Evolutionary conservation across 495 filamentous ascomycete genomes (phyloP), one percentile per base, ranked within the genome.

Genomic region (Hyaloscypha hepaticicola): DNA sequence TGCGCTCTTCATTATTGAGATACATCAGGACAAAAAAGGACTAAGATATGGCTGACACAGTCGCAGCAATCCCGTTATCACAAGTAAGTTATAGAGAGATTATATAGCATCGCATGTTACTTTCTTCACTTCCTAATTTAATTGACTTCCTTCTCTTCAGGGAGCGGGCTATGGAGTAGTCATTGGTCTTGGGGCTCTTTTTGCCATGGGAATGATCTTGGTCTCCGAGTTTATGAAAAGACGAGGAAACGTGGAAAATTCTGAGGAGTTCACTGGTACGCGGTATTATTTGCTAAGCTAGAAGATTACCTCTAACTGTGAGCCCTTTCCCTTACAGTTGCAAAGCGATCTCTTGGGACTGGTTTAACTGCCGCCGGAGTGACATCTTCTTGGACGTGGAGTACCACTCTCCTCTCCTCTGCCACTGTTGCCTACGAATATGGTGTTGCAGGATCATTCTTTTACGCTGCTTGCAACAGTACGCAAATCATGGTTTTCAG

Each of bases 401-500:
- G 5, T 14, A 14, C 38, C 3, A 41, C 38, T 2, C 12, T 41
- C 4, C 12, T 41, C 4, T 6, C 38, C 2, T 41, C 38, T 6
- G 4, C 14, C 22, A 41, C 29, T 21, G 56, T 58, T 24, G 56
- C 56, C 8, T 58, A 58, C 34, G 4, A 41, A 58, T 58, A 58
- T 34, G 56, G 56, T 24, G 56, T 58, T 22, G 29, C 56, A 3
- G 56, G 56, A 22, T 41, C 56, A 1, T 41, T 58, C 55, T 58
- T 58, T 27, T 58, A 58, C 22, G 55, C 55, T n/a, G 55, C 55
- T 28, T 58, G 55, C 28, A 58, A 58, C 29, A 58, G 55, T 38
- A 58, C 55, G 2, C 55, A 58, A 24, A 58, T 58, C 26, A 58
- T 58, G 56, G 31, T 41, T 7, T 58, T 58, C 56, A 41, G 56